Evolutionary conservation across 2,329 filamentous ascomycete species (phyloP).

Genomic region (Rhynchosporium agropyri): DNA sequence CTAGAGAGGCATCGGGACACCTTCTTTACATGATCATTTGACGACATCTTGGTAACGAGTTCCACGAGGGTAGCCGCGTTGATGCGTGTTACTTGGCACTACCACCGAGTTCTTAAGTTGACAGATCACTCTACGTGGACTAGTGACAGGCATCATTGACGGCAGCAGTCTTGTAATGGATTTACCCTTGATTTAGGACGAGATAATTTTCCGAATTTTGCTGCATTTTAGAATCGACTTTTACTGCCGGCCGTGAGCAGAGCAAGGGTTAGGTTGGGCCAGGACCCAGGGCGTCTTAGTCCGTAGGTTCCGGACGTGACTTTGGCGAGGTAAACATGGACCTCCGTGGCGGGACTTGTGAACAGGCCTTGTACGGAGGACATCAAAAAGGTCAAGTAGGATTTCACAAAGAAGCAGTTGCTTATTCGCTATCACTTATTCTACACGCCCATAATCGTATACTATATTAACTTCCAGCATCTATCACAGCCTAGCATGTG

Average conservation of each 20-base stretch:
- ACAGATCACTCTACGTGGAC: neutral
- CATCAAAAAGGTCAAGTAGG: neutral
- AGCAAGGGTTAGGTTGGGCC: neutral
- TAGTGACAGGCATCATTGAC: neutral
- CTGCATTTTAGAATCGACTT: constrained; percentile 6
- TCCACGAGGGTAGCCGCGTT: constrained; percentile 3
- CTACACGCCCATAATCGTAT: neutral
- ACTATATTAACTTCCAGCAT: no score
- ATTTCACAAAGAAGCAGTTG: neutral
- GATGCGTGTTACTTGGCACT: constrained; percentile 1
- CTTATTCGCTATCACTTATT: neutral
- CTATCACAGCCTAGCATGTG: no score
- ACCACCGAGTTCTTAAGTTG: constrained; percentile 4
- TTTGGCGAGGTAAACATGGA: neutral
- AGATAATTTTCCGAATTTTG: neutral
- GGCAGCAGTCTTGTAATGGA: neutral
- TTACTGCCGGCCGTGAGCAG: constrained; percentile 11
- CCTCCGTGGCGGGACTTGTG: neutral
- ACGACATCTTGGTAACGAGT: constrained; percentile 13
- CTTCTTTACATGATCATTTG: neutral
- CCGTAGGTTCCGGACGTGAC: neutral
- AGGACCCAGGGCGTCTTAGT: neutral
- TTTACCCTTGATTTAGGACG: neutral
- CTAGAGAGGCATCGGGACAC: neutral
- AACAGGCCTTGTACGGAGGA: neutral